Conservation (phyloP, 306 rosid species). For the Crataegus laevigata region DNA sequence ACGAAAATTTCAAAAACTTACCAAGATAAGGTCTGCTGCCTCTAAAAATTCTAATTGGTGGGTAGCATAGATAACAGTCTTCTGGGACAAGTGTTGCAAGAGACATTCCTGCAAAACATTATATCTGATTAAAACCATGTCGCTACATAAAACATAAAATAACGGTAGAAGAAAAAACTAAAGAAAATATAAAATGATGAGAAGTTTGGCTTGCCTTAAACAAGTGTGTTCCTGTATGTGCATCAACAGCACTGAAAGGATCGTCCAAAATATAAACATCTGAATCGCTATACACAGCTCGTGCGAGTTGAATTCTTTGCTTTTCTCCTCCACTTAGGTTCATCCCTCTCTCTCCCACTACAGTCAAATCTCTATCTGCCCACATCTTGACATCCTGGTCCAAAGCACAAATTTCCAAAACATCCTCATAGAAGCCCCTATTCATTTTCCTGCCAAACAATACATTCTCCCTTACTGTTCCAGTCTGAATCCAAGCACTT, state of each 20-base stretch:
- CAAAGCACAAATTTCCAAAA: conserved; percentile 76
- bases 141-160: neutral
- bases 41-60: conserved; percentile 86
- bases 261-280: conserved; percentile 87
- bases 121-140: conserved; percentile 1
- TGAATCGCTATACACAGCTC: conserved; percentile 78
- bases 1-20: conserved; percentile 23
- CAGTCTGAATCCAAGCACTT: conserved; percentile 93
- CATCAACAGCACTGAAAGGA: conserved; percentile 97
- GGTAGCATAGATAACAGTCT: conserved; percentile 84
- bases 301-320: conserved; percentile 84
- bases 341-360: conserved; percentile 82
- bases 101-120: conserved; percentile 74
- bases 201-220: conserved; percentile 45
- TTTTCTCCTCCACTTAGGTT: conserved; percentile 96
- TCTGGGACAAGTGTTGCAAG: conserved; percentile 54
- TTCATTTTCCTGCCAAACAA: conserved; percentile 73
- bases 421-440: conserved; percentile 40
- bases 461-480: conserved; percentile 75
- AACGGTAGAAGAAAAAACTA: conserved; percentile 2
- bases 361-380: conserved; percentile 60
- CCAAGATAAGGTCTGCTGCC: conserved; percentile 75
- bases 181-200: neutral
- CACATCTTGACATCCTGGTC: conserved; percentile 62
- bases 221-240: conserved; percentile 74